Evolutionary conservation across 352 stramenopile species (phyloP).

Genomic region (Peronospora farinosa): DNA sequence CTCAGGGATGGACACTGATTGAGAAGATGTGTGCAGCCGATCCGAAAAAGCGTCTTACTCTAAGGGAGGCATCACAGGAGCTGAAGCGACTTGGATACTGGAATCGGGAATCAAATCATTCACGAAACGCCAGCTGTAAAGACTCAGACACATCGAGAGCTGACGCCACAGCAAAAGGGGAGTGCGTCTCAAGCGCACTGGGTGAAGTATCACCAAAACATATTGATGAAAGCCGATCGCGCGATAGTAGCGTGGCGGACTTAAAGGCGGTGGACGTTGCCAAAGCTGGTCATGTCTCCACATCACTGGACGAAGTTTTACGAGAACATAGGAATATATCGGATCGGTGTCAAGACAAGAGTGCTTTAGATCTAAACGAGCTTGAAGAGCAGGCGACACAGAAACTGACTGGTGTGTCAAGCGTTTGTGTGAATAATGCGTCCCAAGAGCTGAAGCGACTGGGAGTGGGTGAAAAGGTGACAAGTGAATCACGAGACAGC

Average conservation of each 20-base stretch:
- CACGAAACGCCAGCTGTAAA: constrained; percentile 18
- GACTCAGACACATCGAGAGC: constrained; percentile 13
- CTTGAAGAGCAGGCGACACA: constrained; percentile 20
- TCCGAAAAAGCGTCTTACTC: constrained; percentile 35
- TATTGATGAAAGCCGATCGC: constrained; percentile 10
- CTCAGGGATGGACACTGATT: constrained; percentile 47
- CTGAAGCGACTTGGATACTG: constrained; percentile 48
- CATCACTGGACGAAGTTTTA: constrained; percentile 34
- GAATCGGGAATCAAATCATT: constrained; percentile 16
- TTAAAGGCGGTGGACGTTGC: constrained; percentile 13
- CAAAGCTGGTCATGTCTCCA: constrained; percentile 14
- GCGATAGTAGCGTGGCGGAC: constrained; percentile 11
- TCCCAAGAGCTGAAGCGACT: constrained; percentile 38
- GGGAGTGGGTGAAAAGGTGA: constrained; percentile 25
- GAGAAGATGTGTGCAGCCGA: constrained; percentile 59
- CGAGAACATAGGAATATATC: constrained; percentile 33
- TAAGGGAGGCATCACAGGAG: constrained; percentile 43
- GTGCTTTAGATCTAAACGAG: constrained; percentile 8
- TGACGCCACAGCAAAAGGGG: constrained; percentile 13
- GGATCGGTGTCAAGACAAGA: constrained; percentile 15
- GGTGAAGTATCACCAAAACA: constrained; percentile 39
- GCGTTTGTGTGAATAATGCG: constrained; percentile 32
- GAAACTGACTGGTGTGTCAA: constrained; percentile 22
- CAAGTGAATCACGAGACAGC: constrained; percentile 8
- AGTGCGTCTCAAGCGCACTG: constrained; percentile 23